These are phyloP conservation scores for Russula sp. DNA, from an alignment of 768 basidiomycete species.

Conservation along the genomic window DNA sequence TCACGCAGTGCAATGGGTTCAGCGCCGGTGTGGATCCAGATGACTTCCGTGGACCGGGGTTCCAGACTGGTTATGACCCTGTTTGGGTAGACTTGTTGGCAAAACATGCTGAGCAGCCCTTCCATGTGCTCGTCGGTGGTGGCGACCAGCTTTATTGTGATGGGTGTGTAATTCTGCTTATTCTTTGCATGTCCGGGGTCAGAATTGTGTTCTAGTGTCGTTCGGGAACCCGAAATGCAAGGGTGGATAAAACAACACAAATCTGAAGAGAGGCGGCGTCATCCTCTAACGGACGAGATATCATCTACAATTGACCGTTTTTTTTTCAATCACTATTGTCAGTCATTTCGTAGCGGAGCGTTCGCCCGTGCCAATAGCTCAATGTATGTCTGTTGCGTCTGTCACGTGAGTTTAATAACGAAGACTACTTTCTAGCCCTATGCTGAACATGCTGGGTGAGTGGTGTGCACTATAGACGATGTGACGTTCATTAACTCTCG, in stretches of 20 bases:
- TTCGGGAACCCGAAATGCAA: slow-evolving; percentile 84
- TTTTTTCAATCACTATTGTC: slow-evolving; percentile 91
- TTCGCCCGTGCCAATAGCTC: slow-evolving; percentile 89
- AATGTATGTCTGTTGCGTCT: slow-evolving; percentile 56
- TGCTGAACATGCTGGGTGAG: slow-evolving; percentile 84
- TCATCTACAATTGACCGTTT: slow-evolving; percentile 75
- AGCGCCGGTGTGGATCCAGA: slow-evolving; percentile 87
- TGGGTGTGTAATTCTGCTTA: slow-evolving; percentile 43
- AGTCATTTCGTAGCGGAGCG: slow-evolving; percentile 79
- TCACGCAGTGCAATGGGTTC: slow-evolving; percentile 75
- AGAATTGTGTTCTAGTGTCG: slow-evolving; percentile 47
- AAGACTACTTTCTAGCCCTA: slow-evolving; percentile 51
- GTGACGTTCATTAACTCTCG: slow-evolving; percentile 11
- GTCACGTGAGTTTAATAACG: neutral
- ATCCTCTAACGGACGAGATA: slow-evolving; percentile 69
- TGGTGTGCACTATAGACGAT: slow-evolving; percentile 5
- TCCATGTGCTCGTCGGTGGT: slow-evolving; percentile 91
- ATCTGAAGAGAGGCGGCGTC: slow-evolving; percentile 56
- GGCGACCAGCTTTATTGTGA: slow-evolving; percentile 96
- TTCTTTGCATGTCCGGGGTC: neutral
- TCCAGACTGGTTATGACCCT: slow-evolving; percentile 79
- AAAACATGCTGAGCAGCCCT: slow-evolving; percentile 75
- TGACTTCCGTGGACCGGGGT: slow-evolving; percentile 80
- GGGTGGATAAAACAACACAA: slow-evolving; percentile 74
- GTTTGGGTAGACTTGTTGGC: slow-evolving; percentile 89